Base-by-base conservation (phyloP, 371 early-diverging fungal species). In the Zychaea mexicana region DNA sequence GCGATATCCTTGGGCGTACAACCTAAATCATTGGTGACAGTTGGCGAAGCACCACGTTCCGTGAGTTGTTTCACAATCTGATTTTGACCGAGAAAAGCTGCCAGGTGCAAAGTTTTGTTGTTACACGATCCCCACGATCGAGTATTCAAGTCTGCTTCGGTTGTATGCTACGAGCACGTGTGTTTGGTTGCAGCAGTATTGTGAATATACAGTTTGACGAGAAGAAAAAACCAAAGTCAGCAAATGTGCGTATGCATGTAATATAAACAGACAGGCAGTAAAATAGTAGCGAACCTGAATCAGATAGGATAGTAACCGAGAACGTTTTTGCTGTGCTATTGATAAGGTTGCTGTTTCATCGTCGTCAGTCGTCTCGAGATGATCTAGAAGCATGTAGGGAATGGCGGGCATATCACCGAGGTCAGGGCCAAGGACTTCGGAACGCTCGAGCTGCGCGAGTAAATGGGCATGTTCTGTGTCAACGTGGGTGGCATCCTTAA, bases 211-310 rank as follows among this genome's bases (percentile, higher is more conserved):
- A n/a, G n/a, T n/a, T n/a, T n/a, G n/a, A n/a, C n/a, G n/a, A n/a
- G n/a, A n/a, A n/a, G n/a, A n/a, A n/a, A n/a, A n/a, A n/a, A n/a
- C n/a, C n/a, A 42, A 42, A 42, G 36, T 36, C 36, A 36, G 36
- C 36, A 36, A 36, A 36, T 10, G 36, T 10, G n/a, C 2, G n/a
- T 22, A 49, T 49, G 49, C 24, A 49, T 24, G 10, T 57, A 32
- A 42, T 66, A 53, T 65, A 42, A 59, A 32, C n/a, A 1, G 13
- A 1, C 4, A 1, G 13, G 12, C 13, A 12, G 1, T 42, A n/a
- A n/a, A n/a, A n/a, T n/a, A n/a, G n/a, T n/a, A n/a, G n/a, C n/a
- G 58, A 64, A 73, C 69, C 64, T 72, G 49, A 30, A 77, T 69
- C 30, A 71, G 61, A 69, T 60, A 73, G 22, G 58, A n/a, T 27